Evolutionary conservation across 305 asterid genomes (phyloP), one percentile per base, ranked within the genome.

Genomic region (Fraxinus xanthoxyloides): DNA sequence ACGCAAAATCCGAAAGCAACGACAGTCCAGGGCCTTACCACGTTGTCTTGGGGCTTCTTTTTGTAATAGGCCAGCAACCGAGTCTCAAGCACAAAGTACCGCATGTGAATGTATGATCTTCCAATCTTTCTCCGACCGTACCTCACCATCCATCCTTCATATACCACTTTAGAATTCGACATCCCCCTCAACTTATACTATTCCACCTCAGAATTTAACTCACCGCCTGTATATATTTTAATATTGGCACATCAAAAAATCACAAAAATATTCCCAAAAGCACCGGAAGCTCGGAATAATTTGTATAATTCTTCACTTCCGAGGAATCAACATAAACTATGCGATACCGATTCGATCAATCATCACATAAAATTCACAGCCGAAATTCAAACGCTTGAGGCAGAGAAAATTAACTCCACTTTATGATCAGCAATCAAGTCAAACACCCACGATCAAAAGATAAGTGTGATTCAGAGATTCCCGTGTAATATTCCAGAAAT

Each of bases 101-200:
- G 91, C 98, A 92, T 93, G 84, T 97, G 99, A 81, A 97, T 92
- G 81, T 74, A 97, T 2, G 98, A 94, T 87, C 94, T 88, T 59
- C 98, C 99, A 80, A 94, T 94, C 90, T 92, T 94, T 90, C 98
- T 90, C 83, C 98, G 91, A 12, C 98, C 98, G 86, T 94, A 94
- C 87, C 99, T 90, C 89, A 93, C 99, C 97, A 94, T 90, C 99
- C 98, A 94, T 84, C 99, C 99, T 86, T 97, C 99, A 80, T 92
- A 91, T 76, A 97, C 92, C 85, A 91, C 97, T 88, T 92, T 97
- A 35, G 99, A 89, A 90, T 88, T 93, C 83, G 87, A 74, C 90
- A 87, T 89, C 72, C 78, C 83, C 36, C 84, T 87, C 70, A 74
- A 74, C 74, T 12, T 80, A 75, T 80, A 67, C 75, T 46, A 15